Conservation (phyloP, 2,329 filamentous ascomycete genomes). For the Geoglossum cookeanum region DNA sequence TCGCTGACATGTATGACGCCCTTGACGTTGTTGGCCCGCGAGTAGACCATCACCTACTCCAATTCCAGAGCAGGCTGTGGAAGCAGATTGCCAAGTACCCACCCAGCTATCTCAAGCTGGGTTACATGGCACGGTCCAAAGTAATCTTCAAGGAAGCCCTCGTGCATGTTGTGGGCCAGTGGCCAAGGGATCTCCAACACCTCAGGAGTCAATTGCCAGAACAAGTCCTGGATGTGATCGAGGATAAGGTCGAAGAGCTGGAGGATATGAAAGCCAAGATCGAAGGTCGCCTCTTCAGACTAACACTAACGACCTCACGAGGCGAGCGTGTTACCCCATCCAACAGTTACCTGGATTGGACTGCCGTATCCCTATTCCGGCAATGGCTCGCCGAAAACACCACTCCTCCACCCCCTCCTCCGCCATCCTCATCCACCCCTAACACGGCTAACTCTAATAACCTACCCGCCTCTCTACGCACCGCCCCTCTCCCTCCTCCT, state of each 20-base stretch:
- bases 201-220: slow-evolving; percentile 56
- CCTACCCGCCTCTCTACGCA: slow-evolving; percentile 7
- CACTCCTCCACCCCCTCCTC: slow-evolving; percentile 30
- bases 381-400: slow-evolving; percentile 90
- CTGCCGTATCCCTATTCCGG: slow-evolving; percentile 69
- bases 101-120: slow-evolving; percentile 75
- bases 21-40: slow-evolving; percentile 71
- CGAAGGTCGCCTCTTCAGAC: slow-evolving; percentile 63
- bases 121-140: slow-evolving; percentile 65
- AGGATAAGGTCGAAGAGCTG: slow-evolving; percentile 86
- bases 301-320: slow-evolving; percentile 57
- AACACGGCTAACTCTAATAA: slow-evolving; percentile 6
- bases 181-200: slow-evolving; percentile 64
- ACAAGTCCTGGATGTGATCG: slow-evolving; percentile 68
- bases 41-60: slow-evolving; percentile 82
- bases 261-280: slow-evolving; percentile 64
- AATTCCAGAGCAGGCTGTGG: slow-evolving; percentile 80
- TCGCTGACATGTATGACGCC: slow-evolving; percentile 92
- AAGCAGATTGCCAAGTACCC: slow-evolving; percentile 96
- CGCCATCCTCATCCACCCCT: slow-evolving; percentile 9
- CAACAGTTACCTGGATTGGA: slow-evolving; percentile 75
- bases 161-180: slow-evolving; percentile 86
- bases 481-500: slow-evolving; percentile 12
- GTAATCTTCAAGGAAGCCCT: slow-evolving; percentile 76
- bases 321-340: slow-evolving; percentile 68